Conservation (phyloP, 2,329 filamentous ascomycete species). For the Pseudocercospora ulei region DNA sequence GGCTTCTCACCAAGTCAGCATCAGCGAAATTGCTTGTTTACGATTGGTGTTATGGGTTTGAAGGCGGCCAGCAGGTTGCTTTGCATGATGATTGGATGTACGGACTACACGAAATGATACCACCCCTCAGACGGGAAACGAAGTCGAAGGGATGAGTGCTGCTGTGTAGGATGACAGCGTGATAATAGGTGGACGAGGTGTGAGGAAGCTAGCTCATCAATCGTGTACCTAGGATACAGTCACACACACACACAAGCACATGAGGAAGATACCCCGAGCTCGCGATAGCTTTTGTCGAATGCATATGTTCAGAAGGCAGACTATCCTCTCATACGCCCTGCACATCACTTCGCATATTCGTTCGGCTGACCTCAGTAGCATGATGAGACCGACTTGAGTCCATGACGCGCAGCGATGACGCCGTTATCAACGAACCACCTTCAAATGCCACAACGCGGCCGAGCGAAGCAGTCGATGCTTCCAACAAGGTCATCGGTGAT, state of each 20-base stretch:
- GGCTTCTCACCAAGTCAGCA: neutral
- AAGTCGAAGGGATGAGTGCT: conserved; percentile 3
- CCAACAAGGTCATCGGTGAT: too few relatives aligned
- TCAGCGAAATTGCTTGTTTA: neutral
- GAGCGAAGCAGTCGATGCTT: too few relatives aligned
- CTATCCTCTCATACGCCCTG: neutral
- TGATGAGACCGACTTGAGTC: too few relatives aligned
- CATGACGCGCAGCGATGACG: too few relatives aligned
- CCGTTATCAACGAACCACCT: too few relatives aligned
- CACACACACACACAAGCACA: conserved; percentile 6
- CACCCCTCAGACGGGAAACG: conserved; percentile 5
- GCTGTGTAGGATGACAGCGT: conserved; percentile 5
- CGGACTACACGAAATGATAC: conserved; percentile 5
- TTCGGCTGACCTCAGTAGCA: neutral
- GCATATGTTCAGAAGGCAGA: neutral
- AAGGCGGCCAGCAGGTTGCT: conserved; percentile 1
- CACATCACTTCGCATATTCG: neutral
- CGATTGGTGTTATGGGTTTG: neutral
- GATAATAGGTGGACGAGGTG: neutral
- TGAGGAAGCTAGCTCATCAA: neutral
- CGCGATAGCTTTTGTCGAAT: neutral
- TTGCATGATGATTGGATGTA: conserved; percentile 6
- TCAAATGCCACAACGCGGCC: too few relatives aligned
- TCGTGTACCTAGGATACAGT: conserved; percentile 6
- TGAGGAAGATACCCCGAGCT: conserved; percentile 5